These are phyloP conservation scores for Ciborinia camelliae DNA, from an alignment of 2,329 filamentous ascomycete species.

Conservation along the genomic window DNA sequence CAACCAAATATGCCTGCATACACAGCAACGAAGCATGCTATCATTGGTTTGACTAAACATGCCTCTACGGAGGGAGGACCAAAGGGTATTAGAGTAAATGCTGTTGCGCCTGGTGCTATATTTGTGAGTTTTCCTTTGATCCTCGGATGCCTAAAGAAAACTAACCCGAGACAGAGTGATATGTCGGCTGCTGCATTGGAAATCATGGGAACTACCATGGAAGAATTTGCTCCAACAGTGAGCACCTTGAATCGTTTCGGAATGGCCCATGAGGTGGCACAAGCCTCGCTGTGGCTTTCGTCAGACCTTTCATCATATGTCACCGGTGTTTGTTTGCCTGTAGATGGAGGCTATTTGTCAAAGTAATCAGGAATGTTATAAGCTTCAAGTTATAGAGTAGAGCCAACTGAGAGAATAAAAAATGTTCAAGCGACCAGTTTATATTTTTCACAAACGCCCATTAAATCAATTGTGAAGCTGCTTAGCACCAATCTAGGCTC, in stretches of 20 bases:
- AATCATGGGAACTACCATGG: constrained; percentile 45
- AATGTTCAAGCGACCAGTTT: not conserved
- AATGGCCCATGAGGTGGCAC: constrained; percentile 16
- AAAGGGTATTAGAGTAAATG: constrained; percentile 40
- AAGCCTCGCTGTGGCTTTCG: constrained; percentile 40
- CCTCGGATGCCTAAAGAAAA: constrained; percentile 41
- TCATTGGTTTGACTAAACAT: constrained; percentile 44
- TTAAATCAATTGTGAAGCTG: not conserved
- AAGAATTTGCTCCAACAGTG: constrained; percentile 42
- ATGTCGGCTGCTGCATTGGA: constrained; percentile 41
- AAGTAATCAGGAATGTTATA: not conserved
- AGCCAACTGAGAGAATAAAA: not conserved
- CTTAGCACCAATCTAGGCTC: not conserved
- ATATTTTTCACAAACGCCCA: too few species aligned
- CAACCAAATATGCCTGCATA: constrained; percentile 25
- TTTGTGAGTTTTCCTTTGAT: constrained; percentile 39
- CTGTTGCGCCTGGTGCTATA: constrained; percentile 39
- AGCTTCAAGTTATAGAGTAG: too few species aligned
- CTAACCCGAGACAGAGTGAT: constrained; percentile 29
- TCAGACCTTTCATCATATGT: constrained; percentile 33
- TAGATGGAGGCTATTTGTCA: constrained; percentile 31
- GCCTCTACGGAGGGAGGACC: constrained; percentile 38
- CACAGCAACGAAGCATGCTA: constrained; percentile 41
- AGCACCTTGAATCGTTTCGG: constrained; percentile 14
- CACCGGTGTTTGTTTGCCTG: constrained; percentile 32